A percentile compares a stretch with the other conserved stretches of the same genome.
phyloP scores from a whole-genome alignment of 257 asterid genomes.

The Asclepias syriaca region DNA sequence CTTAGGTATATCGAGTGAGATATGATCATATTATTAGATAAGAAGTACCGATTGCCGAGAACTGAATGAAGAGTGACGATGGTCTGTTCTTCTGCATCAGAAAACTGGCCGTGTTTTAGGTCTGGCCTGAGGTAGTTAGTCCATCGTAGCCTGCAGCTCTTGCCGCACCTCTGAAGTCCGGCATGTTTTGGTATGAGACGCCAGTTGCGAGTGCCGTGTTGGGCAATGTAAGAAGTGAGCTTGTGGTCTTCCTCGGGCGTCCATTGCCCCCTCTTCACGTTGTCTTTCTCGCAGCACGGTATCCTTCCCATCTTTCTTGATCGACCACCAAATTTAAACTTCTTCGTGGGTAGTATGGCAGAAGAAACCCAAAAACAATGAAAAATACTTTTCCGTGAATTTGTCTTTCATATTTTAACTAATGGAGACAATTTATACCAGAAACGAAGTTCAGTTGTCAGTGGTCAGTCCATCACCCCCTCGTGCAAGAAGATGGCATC shows the following conservation, averaged over 20 bases:
- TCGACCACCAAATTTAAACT: background rate
- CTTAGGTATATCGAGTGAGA: background rate
- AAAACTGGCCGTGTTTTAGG: slow-evolving; percentile 92
- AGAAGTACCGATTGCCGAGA: slow-evolving; percentile 72
- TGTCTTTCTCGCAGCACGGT: slow-evolving; percentile 93
- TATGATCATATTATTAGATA: background rate
- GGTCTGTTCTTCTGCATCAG: slow-evolving; percentile 80
- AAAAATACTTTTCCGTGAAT: background rate
- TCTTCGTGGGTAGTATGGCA: background rate
- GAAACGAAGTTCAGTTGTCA: slow-evolving; percentile 3
- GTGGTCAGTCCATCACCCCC: no score
- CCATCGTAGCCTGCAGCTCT: slow-evolving; percentile 92
- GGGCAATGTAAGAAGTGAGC: slow-evolving; percentile 89
- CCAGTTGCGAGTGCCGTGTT: slow-evolving; percentile 93
- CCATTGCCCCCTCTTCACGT: slow-evolving; percentile 92
- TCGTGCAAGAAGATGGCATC: slow-evolving; percentile 27
- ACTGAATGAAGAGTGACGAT: slow-evolving; percentile 90
- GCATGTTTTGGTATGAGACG: slow-evolving; percentile 97
- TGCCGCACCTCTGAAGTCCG: slow-evolving; percentile 88
- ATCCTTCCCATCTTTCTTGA: slow-evolving; percentile 57
- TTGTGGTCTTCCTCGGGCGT: slow-evolving; percentile 96
- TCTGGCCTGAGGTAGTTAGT: slow-evolving; percentile 96
- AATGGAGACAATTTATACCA: slow-evolving; percentile 27
- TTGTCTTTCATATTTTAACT: slow-evolving; percentile 18
- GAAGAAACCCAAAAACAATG: background rate